Percentiles rank a stretch among this genome's conserved stretches.
phyloP scores from a whole-genome alignment of 345 rosid genomes.

The Camelina laxa region DNA sequence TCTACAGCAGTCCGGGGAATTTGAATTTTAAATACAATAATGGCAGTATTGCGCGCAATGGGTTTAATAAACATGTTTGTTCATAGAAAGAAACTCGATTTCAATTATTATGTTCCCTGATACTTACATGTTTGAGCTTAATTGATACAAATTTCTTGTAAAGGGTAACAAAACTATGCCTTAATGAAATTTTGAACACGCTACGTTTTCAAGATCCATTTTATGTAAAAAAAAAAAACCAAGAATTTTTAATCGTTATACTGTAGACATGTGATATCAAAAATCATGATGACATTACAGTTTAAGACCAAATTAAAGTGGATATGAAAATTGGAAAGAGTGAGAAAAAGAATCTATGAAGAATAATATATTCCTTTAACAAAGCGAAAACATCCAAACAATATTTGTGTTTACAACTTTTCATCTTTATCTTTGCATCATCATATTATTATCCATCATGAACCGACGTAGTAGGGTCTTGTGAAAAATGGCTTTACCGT shows the following conservation, averaged over 20 bases:
- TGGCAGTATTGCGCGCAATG: constrained; percentile 2
- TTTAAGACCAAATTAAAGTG: neutral
- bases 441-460: constrained; percentile 21
- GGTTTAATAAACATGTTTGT: neutral
- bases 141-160: neutral
- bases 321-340: neutral
- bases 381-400: constrained; percentile 38
- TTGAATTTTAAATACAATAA: neutral
- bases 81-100: neutral
- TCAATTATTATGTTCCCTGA: neutral
- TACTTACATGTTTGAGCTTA: neutral
- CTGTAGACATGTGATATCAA: constrained; percentile 6
- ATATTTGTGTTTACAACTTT: constrained; percentile 18
- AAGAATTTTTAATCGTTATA: neutral
- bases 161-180: neutral
- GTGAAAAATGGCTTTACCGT: constrained; percentile 1
- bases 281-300: neutral
- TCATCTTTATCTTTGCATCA: constrained; percentile 15
- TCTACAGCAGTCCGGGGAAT: neutral
- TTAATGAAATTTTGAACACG: neutral
- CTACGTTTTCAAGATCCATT: neutral
- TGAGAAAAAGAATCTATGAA: constrained; percentile 9
- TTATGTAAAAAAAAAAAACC: neutral
- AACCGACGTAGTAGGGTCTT: constrained; percentile 7
- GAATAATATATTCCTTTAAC: constrained; percentile 31